These are phyloP conservation scores for Suillus fuscotomentosus DNA, from an alignment of 768 basidiomycete species.

Conservation along the genomic window DNA sequence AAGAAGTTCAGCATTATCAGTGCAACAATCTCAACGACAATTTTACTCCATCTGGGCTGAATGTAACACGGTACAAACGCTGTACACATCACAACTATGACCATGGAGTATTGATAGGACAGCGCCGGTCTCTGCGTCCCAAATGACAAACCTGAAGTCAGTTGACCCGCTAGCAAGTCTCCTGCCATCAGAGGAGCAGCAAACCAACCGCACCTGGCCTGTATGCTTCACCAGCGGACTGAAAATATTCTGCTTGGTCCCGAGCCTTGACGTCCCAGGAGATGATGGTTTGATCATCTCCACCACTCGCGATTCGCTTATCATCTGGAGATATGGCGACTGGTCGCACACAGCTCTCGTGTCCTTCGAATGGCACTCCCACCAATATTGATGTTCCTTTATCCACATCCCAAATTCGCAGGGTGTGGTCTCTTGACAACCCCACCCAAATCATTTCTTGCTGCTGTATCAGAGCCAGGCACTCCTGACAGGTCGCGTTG, in stretches of 20 bases:
- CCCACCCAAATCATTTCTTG: not conserved
- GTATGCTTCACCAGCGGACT: not conserved
- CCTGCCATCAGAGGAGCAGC: not conserved
- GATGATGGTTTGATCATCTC: conserved; percentile 8
- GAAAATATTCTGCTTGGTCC: not conserved
- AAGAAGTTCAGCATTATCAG: not conserved
- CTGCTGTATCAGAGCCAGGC: not conserved
- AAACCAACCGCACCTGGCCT: not conserved
- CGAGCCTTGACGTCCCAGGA: not conserved
- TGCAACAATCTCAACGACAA: not conserved
- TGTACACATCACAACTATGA: not conserved
- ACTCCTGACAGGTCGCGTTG: not conserved
- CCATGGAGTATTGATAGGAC: not conserved
- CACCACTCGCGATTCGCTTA: conserved; percentile 8
- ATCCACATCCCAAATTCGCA: not conserved
- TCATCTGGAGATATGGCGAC: conserved; percentile 16
- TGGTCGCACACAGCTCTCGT: not conserved
- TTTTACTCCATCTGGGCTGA: not conserved
- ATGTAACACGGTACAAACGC: not conserved
- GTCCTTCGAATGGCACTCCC: not conserved
- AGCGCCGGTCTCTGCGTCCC: not conserved
- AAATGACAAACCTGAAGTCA: not conserved
- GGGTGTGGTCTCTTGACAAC: not conserved
- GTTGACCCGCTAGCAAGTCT: not conserved
- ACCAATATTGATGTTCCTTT: not conserved